Evolutionary conservation across 1,284 basidiomycete species (phyloP), one percentile per base, ranked within the genome.

Genomic region (Limonomyces culmigenus): DNA sequence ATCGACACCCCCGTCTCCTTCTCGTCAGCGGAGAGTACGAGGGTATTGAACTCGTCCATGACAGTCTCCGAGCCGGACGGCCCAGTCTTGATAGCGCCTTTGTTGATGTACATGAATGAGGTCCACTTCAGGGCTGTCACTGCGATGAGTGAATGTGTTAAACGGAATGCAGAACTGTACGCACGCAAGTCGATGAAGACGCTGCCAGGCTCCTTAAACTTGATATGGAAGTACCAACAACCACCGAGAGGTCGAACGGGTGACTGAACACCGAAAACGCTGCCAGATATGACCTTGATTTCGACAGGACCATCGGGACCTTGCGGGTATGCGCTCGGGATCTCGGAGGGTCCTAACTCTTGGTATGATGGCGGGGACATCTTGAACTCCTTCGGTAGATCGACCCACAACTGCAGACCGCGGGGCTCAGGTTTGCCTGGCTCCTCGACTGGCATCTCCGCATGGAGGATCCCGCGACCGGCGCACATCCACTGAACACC

Each of bases 401-500:
- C 92, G 32, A 96, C 63, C 93, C 92, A 96, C 18, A 97, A 70
- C 50, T 97, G 92, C 29, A 97, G 62, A 5, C 88, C 92, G 19
- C 67, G 50, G 47, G 89, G 67, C 52, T 84, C 59, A 2, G 81
- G 75, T 3, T 60, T 43, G n/a, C 72, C 74, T 16, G 64, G 56
- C 4, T 60, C 72, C 43, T 83, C 78, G 3, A 87, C 62, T 2
- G 93, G 92, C 85, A 96, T 95, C 57, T 86, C 86, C 3, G 81
- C 77, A 47, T 89, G 85, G 39, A 89, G 78, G 16, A 32, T 15
- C 8, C 30, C 30, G 6, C 16, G 8, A 15, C 30, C 30, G 10
- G 88, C 89, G 48, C 75, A 80, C 89, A 95, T 95, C 86, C 88
- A 95, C 50, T 95, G 91, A 2, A 93, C 76, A 38, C 87, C 89